phyloP scores from a whole-genome alignment of 768 basidiomycete genomes.

The Candolleomyces eurysporus region DNA sequence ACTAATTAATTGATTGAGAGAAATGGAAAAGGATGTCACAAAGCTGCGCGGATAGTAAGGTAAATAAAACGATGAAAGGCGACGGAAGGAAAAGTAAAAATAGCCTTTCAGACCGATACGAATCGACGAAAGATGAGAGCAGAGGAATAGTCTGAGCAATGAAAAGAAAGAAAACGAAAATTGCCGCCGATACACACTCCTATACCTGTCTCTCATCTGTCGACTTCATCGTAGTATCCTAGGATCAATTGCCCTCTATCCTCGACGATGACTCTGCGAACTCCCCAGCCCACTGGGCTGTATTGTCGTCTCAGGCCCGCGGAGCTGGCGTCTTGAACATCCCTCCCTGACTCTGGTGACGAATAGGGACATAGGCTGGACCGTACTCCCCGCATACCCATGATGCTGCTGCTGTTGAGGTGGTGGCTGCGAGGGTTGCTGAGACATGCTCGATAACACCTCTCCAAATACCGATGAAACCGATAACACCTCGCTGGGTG shows the following conservation, averaged over 20 bases:
- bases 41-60: background rate
- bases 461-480: constrained; percentile 1
- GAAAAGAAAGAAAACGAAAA: too few species aligned
- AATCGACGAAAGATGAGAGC: background rate
- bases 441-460: background rate
- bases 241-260: constrained; percentile 46
- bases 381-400: background rate
- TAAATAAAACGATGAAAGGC: background rate
- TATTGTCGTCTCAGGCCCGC: too few species aligned
- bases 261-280: constrained; percentile 40
- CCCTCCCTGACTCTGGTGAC: background rate
- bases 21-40: background rate
- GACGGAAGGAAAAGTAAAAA: too few species aligned
- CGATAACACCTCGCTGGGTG: background rate
- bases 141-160: background rate
- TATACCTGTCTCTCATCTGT: constrained; percentile 25
- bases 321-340: background rate
- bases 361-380: background rate
- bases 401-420: background rate
- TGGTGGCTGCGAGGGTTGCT: background rate
- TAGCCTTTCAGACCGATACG: too few species aligned
- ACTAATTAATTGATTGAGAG: too few species aligned
- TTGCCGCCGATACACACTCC: constrained; percentile 3
- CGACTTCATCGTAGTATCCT: constrained; percentile 29
- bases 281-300: constrained; percentile 13